Conservation (phyloP, 768 basidiomycete genomes). For the Grammothele lineata region DNA sequence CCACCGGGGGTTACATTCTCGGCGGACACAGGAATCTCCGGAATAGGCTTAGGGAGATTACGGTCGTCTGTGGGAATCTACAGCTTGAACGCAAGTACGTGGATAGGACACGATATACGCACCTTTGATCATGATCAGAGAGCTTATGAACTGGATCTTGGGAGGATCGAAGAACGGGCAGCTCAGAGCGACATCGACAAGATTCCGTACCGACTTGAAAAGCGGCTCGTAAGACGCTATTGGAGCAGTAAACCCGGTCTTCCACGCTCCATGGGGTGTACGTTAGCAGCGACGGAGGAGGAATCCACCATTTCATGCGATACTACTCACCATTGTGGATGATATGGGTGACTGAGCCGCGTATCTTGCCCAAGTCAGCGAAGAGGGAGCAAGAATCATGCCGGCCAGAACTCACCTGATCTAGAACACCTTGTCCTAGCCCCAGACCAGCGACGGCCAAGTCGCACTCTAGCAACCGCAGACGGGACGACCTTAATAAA, state of each 20-base stretch:
- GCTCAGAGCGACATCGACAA: neutral
- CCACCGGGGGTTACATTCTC: slow-evolving; percentile 17
- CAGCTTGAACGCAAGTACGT: too few relatives aligned
- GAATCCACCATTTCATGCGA: neutral
- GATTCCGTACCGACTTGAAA: neutral
- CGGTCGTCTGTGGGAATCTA: neutral
- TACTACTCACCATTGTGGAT: slow-evolving; percentile 23
- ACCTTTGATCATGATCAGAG: neutral
- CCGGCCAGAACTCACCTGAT: slow-evolving; percentile 22
- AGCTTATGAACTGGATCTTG: neutral
- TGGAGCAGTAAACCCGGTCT: slow-evolving; percentile 3
- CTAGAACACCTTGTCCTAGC: slow-evolving; percentile 22
- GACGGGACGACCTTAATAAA: slow-evolving; percentile 24
- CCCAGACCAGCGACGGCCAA: slow-evolving; percentile 23
- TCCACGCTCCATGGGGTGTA: slow-evolving; percentile 22
- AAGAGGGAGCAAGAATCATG: too few relatives aligned
- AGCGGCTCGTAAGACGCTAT: neutral
- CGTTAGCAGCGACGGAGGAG: neutral
- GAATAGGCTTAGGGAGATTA: neutral
- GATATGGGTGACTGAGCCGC: slow-evolving; percentile 10
- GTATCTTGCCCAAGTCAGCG: neutral
- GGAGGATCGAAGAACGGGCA: neutral
- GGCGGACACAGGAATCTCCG: slow-evolving; percentile 7
- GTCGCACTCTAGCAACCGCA: slow-evolving; percentile 30
- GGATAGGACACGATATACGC: neutral